Conservation (phyloP, 345 rosid species). For the Aquilaria yunnanensis region DNA sequence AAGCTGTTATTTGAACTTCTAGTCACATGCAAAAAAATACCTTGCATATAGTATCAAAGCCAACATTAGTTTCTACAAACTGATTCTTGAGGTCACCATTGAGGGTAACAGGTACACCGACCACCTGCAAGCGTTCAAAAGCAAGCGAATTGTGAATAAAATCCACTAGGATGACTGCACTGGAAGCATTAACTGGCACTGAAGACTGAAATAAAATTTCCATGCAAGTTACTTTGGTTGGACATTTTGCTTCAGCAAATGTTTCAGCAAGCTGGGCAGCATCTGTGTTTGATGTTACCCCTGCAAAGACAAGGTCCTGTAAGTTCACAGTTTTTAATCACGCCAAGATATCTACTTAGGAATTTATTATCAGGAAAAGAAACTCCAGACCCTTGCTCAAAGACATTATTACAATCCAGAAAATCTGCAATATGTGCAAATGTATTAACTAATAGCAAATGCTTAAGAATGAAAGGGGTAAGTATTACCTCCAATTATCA, state of each 20-base stretch:
- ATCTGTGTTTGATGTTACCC: conserved; percentile 93
- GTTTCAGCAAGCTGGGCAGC: conserved; percentile 99
- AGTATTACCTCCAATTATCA: conserved; percentile 82
- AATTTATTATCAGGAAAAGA: background rate
- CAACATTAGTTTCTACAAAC: conserved; percentile 92
- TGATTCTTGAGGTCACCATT: conserved; percentile 98
- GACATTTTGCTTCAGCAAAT: conserved; percentile 81
- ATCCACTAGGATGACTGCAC: background rate
- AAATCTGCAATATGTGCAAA: too few species aligned
- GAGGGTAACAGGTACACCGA: conserved; percentile 94
- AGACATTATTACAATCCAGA: too few species aligned
- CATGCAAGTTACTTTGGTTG: conserved; percentile 61
- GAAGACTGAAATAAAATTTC: background rate
- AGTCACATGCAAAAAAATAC: conserved; percentile 24
- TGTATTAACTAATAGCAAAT: background rate
- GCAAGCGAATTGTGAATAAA: background rate
- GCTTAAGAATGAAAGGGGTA: background rate
- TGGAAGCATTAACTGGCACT: conserved; percentile 2
- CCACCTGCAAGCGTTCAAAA: conserved; percentile 50
- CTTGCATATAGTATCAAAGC: conserved; percentile 98
- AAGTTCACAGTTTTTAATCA: conserved; percentile 10
- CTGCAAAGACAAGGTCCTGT: conserved; percentile 33
- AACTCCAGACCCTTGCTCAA: too few species aligned
- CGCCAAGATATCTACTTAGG: background rate
- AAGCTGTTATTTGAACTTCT: background rate